Conservation (phyloP, 257 asterid species). For the Solanum tarijense region DNA sequence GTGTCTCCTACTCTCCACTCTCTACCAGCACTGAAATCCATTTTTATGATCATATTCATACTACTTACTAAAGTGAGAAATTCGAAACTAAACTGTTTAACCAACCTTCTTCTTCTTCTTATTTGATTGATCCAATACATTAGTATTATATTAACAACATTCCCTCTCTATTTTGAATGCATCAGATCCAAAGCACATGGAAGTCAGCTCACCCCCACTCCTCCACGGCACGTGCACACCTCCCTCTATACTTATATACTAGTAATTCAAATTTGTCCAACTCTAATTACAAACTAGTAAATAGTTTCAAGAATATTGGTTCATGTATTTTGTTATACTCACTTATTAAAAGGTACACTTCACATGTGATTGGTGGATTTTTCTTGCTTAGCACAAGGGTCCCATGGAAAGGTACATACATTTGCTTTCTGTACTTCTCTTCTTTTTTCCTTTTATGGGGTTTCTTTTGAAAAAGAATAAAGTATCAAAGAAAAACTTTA, state of each 20-base stretch:
- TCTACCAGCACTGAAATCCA: constrained; percentile 3
- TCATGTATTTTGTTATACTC: background rate
- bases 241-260: background rate
- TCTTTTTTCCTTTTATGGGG: background rate
- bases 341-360: background rate
- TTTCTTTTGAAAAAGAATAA: background rate
- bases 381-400: background rate
- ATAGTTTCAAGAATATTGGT: background rate
- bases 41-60: background rate
- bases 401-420: background rate
- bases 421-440: background rate
- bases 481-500: background rate
- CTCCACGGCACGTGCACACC: constrained; percentile 61
- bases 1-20: background rate
- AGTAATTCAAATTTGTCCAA: background rate
- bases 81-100: background rate
- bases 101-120: constrained; percentile 1
- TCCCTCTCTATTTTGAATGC: constrained; percentile 20
- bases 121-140: background rate
- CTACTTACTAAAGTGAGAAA: background rate
- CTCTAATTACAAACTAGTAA: background rate
- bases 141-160: constrained; percentile 13
- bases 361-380: background rate
- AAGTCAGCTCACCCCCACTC: constrained; percentile 46
- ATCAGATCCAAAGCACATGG: constrained; percentile 88